A percentile compares a stretch with the other conserved stretches of the same genome.
These are phyloP conservation scores for Musa troglodytarum DNA, from an alignment of 176 grass and related monocot species.

Conservation along the genomic window DNA sequence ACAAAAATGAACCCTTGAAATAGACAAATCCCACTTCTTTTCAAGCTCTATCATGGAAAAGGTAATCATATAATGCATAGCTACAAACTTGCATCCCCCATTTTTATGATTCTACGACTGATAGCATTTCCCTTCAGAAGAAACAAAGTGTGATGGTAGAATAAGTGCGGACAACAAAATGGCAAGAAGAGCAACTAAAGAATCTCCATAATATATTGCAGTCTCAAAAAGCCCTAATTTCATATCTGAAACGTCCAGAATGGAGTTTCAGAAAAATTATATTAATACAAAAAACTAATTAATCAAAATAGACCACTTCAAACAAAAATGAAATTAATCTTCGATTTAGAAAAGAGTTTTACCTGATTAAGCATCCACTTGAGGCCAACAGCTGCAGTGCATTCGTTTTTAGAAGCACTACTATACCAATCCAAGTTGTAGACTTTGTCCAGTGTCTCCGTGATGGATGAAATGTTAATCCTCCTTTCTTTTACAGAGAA, in stretches of 20 bases:
- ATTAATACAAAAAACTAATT: background rate
- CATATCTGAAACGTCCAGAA: too few species aligned
- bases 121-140: background rate
- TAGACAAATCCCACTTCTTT: background rate
- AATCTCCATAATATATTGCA: too few species aligned
- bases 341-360: background rate
- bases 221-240: too few species aligned
- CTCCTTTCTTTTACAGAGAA: constrained; percentile 79
- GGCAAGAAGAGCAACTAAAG: background rate
- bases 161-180: background rate
- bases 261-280: background rate
- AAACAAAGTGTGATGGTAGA: background rate
- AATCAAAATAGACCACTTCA: background rate
- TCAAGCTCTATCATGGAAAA: background rate
- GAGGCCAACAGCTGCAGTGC: constrained; percentile 75
- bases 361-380: constrained; percentile 99
- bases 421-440: constrained; percentile 88
- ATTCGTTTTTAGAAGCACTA: constrained; percentile 89
- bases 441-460: constrained; percentile 65
- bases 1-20: background rate
- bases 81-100: background rate
- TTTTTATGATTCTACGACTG: background rate
- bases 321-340: background rate
- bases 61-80: background rate
- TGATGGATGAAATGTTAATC: constrained; percentile 60